phyloP scores from a whole-genome alignment of 1,139 yeast species.

The Saccharomyces hybrid region DNA sequence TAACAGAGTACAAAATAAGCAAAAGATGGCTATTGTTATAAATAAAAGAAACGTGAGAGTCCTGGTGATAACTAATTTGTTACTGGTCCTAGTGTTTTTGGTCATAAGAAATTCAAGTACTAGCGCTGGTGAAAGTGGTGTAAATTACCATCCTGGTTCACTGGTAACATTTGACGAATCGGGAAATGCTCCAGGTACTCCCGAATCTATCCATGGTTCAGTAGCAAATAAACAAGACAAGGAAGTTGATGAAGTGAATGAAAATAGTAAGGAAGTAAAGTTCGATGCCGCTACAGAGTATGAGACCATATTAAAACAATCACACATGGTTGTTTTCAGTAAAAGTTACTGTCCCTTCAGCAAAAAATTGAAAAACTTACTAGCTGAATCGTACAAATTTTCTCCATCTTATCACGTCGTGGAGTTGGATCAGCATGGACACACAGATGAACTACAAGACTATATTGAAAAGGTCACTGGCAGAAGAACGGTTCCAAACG shows the following conservation, averaged over 20 bases:
- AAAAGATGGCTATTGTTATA: conserved; percentile 2
- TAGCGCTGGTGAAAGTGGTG: background rate
- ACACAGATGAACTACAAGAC: conserved; percentile 52
- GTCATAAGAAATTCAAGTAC: conserved; percentile 20
- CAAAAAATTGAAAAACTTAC: conserved; percentile 53
- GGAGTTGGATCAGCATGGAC: conserved; percentile 68
- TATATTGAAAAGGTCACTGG: conserved; percentile 49
- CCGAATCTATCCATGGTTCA: background rate
- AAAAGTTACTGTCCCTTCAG: conserved; percentile 70
- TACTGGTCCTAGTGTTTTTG: conserved; percentile 23
- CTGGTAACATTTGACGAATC: background rate
- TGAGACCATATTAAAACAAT: conserved; percentile 43
- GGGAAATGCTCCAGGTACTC: background rate
- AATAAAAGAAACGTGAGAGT: conserved; percentile 26
- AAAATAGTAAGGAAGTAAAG: conserved; percentile 6
- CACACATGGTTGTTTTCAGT: conserved; percentile 66
- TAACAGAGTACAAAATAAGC: background rate
- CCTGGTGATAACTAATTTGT: conserved; percentile 19
- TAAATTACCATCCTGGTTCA: background rate
- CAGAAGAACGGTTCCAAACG: conserved; percentile 61
- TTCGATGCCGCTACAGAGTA: conserved; percentile 60
- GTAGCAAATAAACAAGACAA: background rate
- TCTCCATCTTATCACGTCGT: conserved; percentile 67
- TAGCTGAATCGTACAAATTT: conserved; percentile 54
- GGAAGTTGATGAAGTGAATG: background rate